Evolutionary conservation across 371 early-diverging fungal species (phyloP), one percentile per base, ranked within the genome.

Genomic region (Zopfochytrium polystomum): DNA sequence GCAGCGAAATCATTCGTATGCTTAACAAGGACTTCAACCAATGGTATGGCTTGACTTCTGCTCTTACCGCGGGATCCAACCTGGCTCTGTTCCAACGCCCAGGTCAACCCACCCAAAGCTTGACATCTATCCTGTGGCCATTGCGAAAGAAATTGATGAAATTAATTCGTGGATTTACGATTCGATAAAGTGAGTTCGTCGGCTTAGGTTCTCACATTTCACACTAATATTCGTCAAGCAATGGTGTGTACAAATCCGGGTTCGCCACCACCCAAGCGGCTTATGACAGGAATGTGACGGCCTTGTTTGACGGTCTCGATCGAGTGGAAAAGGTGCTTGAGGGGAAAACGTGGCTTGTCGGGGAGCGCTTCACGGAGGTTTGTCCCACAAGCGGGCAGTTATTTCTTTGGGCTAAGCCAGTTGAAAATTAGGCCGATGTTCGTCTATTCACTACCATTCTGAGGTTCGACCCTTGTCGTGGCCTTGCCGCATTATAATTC

Each of bases 1-100:
- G 87, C 60, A 87, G 89, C 3, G 97, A 97, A 72, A 94, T 97
- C 61, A 95, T 97, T 60, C 86, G 96, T 35, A 92, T 95, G 80
- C 78, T 96, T 63, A 95, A 95, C 79, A 80, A 83, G 2, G 88
- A 81, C 2, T 97, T 96, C 62, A 87, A 95, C 71, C 78, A 81
- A 26, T 75, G 63, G 73, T 66, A 56, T 26, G 42, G 13, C n/a
- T 42, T 42, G 42, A 42, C n/a, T 42, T 42, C 13, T 42, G n/a
- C n/a, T 42, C 13, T 42, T 42, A n/a, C n/a, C n/a, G 42, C n/a
- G 42, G 42, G 42, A n/a, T 50, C 27, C 33, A 6, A 5, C 23
- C n/a, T n/a, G n/a, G n/a, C n/a, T 31, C 33, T 25, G 1, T 26
- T 6, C 23, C 15, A 25, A 65, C 80, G 30, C 63, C 87, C 33